Base-by-base conservation (phyloP, 2,329 filamentous ascomycete species). In the Colletotrichum sp. region DNA sequence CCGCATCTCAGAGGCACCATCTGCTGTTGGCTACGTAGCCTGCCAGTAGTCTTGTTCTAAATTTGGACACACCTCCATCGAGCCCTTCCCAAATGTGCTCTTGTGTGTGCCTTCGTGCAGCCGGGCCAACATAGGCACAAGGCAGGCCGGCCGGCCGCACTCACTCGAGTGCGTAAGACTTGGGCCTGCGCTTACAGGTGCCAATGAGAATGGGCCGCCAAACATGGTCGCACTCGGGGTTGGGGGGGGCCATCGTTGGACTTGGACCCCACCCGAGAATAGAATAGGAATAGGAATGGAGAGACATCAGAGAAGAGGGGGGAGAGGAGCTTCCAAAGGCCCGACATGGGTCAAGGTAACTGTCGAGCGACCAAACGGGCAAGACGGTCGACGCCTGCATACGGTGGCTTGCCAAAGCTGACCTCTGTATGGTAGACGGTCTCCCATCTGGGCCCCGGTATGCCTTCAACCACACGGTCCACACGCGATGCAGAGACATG, bases 141-240 rank as follows among this genome's bases (percentile, higher is more conserved):
- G 70, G 64, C 64, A 76, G 73, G 73, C 70, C 73, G 73, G 64
- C 69, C 44, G 71, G 70, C 70, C 73, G 70, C 63, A 62, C 66
- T 73, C 72, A 63, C 65, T 65, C 69, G 68, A 66, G 64, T 77
- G 75, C 62, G 55, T 64, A 32, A 77, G 65, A 78, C 60, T 69
- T 71, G 28, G 75, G 63, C 63, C 60, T 89, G 87, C 87, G 87
- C 87, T 89, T 88, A 87, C 81, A 85, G 81, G 81, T 81, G 79
- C 87, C 87, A 88, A 89, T 88, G 81, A 85, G 82, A 80, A 79
- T 79, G 81, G 81, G 78, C 78, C 78, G 78, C 68, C 67, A 59
- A 74, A 78, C 30, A 26, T 74, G 72, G 72, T 72, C 77, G 76
- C 72, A 75, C 66, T 71, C 67, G 30, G 28, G 65, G 69, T 78